A percentile compares a stretch with the other conserved stretches of the same genome.
These are phyloP conservation scores for Luvunga scandens DNA, from an alignment of 345 rosid genomes.

Conservation along the genomic window DNA sequence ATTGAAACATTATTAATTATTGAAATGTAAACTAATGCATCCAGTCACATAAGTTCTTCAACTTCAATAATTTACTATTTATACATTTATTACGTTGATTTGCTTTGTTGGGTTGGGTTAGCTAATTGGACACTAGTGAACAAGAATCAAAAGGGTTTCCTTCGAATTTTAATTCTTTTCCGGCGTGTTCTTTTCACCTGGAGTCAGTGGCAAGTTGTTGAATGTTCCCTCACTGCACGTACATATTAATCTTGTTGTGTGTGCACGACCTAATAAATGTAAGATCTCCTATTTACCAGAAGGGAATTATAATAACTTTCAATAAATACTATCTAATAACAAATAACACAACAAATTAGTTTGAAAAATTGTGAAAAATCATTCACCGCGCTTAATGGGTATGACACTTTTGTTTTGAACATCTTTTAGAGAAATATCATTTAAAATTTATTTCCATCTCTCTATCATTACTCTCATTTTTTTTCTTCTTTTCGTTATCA, in stretches of 20 bases:
- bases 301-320: no score
- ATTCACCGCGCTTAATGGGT: no score
- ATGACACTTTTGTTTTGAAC: no score
- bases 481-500: not conserved
- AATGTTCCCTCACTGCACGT: not conserved
- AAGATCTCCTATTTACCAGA: no score
- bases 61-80: not conserved
- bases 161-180: not conserved
- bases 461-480: not conserved
- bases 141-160: not conserved
- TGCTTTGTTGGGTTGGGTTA: not conserved
- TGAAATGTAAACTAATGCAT: slow-evolving; percentile 1
- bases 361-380: no score
- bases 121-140: slow-evolving; percentile 6
- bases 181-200: not conserved
- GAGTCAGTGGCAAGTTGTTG: no score
- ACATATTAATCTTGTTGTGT: not conserved
- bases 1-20: not conserved
- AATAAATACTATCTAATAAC: no score
- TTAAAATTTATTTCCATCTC: not conserved
- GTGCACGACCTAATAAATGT: not conserved
- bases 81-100: not conserved
- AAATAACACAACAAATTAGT: no score
- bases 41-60: not conserved
- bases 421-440: not conserved